Base-by-base conservation (phyloP, 305 asterid genomes). In the Fraxinus angustifolia region DNA sequence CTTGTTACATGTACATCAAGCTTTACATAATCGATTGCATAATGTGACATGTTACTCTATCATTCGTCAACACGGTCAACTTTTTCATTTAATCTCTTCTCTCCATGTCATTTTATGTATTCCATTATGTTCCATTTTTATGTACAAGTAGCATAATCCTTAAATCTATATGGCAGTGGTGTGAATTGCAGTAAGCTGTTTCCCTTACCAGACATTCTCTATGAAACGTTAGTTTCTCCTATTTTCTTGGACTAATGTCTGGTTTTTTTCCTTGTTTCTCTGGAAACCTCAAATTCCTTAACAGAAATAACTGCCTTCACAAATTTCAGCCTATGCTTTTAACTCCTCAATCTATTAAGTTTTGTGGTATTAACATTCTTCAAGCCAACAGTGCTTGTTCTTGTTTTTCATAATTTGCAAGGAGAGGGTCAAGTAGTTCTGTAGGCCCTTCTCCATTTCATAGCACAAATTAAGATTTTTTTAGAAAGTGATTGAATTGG, bases 391-490 rank as follows among this genome's bases (percentile, higher is more conserved):
- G 75, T 16, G 26, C 33, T 71, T 33, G 75, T 71, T 31, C 75
- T 33, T 33, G 75, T 71, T 71, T 71, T 71, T 71, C 75, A 16
- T 34, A 71, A 14, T 71, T 71, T 71, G 75, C 75, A 2, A 16
- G 75, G 75, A 71, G 75, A 71, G 75, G 75, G 75, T 71, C 75
- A 71, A 33, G 28, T 33, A 31, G 36, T 71, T 1, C 23, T 31
- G 7, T 16, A 71, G 75, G 75, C 75, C 75, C 75, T 71, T 71
- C 75, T 71, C 75, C 75, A 31, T 33, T 71, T 33, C 26, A 6
- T 6, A 71, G 26, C n/a, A 33, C 48, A 71, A 71, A 33, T 70
- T 70, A 30, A 14, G 75, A 26, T 16, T 12, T 19, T 60, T 67
- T 68, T 19, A 31, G 23, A 16, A 6, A 28, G 73, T 67, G 73